Evolutionary conservation across 73 alveolate genomes (phyloP).

Genomic region (Effrenium voratum): DNA sequence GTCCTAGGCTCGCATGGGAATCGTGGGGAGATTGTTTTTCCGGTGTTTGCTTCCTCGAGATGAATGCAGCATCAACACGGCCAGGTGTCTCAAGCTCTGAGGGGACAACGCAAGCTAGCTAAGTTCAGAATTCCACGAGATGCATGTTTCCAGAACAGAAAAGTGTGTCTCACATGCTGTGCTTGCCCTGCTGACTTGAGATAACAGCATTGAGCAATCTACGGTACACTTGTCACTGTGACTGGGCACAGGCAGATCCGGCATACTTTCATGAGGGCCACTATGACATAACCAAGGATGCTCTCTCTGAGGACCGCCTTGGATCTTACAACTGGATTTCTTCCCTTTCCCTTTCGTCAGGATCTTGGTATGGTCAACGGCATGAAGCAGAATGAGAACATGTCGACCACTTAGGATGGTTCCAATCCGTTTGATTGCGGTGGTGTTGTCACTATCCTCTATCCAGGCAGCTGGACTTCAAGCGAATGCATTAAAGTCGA

Average conservation of each 20-base stretch:
- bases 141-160: neutral
- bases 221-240: no score
- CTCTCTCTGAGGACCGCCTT: neutral
- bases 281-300: slow-evolving; percentile 44
- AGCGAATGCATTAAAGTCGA: no score
- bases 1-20: neutral
- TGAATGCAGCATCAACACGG: neutral
- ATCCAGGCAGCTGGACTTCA: no score
- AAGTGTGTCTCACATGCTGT: neutral
- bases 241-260: slow-evolving; percentile 43
- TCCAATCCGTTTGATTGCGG: no score
- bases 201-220: no score
- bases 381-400: slow-evolving; percentile 39
- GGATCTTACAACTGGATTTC: neutral
- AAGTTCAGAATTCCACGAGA: no score
- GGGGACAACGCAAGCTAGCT: neutral
- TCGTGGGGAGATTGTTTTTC: no score
- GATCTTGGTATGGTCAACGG: slow-evolving; percentile 35
- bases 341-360: neutral
- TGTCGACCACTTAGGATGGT: neutral
- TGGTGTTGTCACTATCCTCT: no score
- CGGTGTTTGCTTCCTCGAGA: neutral
- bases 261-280: slow-evolving; percentile 50
- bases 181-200: neutral
- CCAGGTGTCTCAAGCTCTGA: neutral